Conservation (phyloP, 352 stramenopile genomes). For the Globisporangium sylvaticum region DNA sequence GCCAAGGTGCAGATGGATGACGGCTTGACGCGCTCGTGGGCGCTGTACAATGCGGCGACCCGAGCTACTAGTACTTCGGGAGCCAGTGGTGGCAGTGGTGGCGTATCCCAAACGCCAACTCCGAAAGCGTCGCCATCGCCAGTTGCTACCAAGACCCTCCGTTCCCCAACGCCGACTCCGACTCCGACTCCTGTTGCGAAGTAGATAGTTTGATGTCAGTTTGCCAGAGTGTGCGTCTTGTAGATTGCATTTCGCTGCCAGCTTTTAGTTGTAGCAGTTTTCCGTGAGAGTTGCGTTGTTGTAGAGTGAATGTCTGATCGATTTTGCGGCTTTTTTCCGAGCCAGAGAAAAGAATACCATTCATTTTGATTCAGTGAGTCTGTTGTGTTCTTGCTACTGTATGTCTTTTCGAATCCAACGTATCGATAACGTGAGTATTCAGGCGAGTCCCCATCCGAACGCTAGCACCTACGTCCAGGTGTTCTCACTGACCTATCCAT, state of each 20-base stretch:
- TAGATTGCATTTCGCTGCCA: not conserved
- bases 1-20: slow-evolving; percentile 57
- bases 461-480: no score
- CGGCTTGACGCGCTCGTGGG: slow-evolving; percentile 58
- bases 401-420: no score
- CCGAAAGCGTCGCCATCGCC: not conserved
- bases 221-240: not conserved
- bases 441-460: no score
- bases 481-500: no score
- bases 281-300: not conserved
- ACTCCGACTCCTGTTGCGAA: not conserved
- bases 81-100: not conserved
- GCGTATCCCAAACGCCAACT: not conserved
- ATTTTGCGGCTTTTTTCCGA: not conserved
- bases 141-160: not conserved
- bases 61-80: slow-evolving; percentile 5
- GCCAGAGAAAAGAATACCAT: not conserved
- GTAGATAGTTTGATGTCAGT: not conserved
- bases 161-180: not conserved
- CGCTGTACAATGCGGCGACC: slow-evolving; percentile 66
- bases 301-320: not conserved
- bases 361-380: no score
- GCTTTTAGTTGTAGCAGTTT: not conserved
- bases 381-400: no score
- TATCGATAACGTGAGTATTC: no score